Evolutionary conservation across 225 moss, liverwort and hornwort species (phyloP), one percentile per base, ranked within the genome.

Genomic region (Physcomitrellopsis africana): DNA sequence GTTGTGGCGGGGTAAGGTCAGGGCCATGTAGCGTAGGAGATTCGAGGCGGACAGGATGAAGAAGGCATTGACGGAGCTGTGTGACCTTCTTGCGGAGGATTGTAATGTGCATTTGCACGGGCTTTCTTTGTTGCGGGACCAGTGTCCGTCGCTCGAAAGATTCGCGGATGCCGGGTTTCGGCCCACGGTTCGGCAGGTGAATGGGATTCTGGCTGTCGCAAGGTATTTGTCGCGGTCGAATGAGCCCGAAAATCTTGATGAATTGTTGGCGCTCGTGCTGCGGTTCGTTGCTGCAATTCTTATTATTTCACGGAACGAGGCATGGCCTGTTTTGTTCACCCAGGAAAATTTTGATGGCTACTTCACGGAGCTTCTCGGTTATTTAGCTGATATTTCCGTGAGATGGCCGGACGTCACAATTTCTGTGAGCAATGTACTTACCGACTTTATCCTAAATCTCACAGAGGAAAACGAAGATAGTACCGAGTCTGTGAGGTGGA

Each of bases 311-410:
- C 57, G 59, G 16, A 76, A 63, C 46, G 79, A 81, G 57, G 76
- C 54, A 16, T 85, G 81, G 85, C 78, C 68, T 69, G 74, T 44
- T 24, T 49, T 46, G 9, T 88, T 92, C 68, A 84, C 83, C 54
- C 47, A 80, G 10, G 86, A 91, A 32, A 76, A 77, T 41, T 81
- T 84, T 1, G 83, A 79, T 60, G 72, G 66, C 5, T 95, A 87
- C 61, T 95, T 95, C 24, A 76, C 72, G 37, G 92, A 95, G 73
- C 85, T 95, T 29, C 60, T 92, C 14, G 74, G 84, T 9, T 85
- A 89, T 73, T 81, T 92, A 24, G 74, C 75, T 41, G 80, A 82
- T 65, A 72, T 91, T 71, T 77, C 81, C 41, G 65, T 69, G 45
- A 74, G 58, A 10, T 91, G 87, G 74, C 83, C 85, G 5, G 87